Conservation (phyloP, 2,329 filamentous ascomycete genomes). For the Colletotrichum theobromicola region DNA sequence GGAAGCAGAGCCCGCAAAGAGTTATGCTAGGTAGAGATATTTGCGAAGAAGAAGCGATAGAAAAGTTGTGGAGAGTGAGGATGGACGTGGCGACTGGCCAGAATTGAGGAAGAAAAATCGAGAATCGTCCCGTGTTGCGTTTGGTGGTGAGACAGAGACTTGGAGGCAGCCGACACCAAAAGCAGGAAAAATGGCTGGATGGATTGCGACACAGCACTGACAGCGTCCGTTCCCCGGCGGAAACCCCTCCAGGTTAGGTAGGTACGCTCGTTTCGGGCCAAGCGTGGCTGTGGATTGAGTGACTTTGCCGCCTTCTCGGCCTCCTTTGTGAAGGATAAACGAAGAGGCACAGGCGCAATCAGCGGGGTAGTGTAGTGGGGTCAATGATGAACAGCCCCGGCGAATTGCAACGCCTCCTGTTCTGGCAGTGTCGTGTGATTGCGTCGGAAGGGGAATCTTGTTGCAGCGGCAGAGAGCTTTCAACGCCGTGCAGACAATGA, state of each 20-base stretch:
- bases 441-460: neutral
- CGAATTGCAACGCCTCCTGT: constrained; percentile 2
- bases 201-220: constrained; percentile 1
- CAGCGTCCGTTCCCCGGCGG: neutral
- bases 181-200: neutral
- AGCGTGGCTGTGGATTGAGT: constrained; percentile 13
- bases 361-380: constrained; percentile 19
- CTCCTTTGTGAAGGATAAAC: constrained; percentile 3
- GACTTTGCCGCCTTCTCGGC: neutral
- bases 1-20: neutral
- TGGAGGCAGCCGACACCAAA: constrained; percentile 1
- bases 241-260: neutral
- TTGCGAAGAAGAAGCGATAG: neutral
- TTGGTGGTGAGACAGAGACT: neutral
- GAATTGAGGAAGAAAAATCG: neutral
- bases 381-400: neutral
- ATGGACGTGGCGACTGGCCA: constrained; percentile 13
- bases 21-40: too few species aligned
- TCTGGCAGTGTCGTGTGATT: neutral
- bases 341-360: constrained; percentile 10
- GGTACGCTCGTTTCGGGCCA: neutral
- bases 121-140: neutral
- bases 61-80: neutral
- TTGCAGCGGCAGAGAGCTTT: neutral
- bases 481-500: neutral